Percentiles rank a stretch among this genome's conserved stretches.
Evolutionary conservation across 495 filamentous ascomycete species (phyloP).

Genomic region (Talaromyces nanjingensis): DNA sequence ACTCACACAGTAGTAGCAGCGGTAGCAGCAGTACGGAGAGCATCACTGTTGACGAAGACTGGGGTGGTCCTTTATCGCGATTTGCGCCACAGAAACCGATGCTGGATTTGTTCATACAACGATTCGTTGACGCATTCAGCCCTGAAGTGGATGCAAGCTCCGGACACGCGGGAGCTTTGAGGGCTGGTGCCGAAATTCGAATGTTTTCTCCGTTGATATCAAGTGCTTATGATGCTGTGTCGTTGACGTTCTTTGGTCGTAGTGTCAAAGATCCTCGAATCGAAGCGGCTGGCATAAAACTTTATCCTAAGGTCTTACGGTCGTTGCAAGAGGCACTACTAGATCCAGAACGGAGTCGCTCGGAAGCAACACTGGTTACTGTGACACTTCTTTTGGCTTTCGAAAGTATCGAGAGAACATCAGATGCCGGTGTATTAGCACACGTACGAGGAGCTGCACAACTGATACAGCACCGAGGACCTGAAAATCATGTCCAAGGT

Average conservation of each 20-base stretch:
- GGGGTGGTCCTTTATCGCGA: slow-evolving; percentile 7
- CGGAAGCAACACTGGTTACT: slow-evolving; percentile 37
- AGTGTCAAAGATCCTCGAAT: slow-evolving; percentile 30
- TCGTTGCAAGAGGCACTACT: slow-evolving; percentile 32
- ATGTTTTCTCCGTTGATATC: slow-evolving; percentile 38
- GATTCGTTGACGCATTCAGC: slow-evolving; percentile 40
- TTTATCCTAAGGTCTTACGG: slow-evolving; percentile 34
- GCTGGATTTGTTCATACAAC: slow-evolving; percentile 36
- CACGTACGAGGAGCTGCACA: slow-evolving; percentile 37
- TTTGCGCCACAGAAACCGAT: slow-evolving; percentile 6
- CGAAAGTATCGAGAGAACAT: slow-evolving; percentile 39
- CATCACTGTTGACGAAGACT: slow-evolving; percentile 9
- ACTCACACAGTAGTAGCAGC: slow-evolving; percentile 6
- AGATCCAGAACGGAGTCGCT: slow-evolving; percentile 33
- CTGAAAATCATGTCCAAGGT: slow-evolving; percentile 38
- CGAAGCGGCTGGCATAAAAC: slow-evolving; percentile 29
- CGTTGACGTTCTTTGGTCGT: slow-evolving; percentile 36
- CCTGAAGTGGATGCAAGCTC: slow-evolving; percentile 33
- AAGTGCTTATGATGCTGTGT: slow-evolving; percentile 36
- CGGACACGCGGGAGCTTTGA: slow-evolving; percentile 34
- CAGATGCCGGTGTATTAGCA: slow-evolving; percentile 26
- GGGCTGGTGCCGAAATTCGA: slow-evolving; percentile 34
- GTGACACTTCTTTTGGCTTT: slow-evolving; percentile 39
- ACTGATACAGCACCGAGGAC: slow-evolving; percentile 38
- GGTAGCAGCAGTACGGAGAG: slow-evolving; percentile 8